Evolutionary conservation across 2,329 filamentous ascomycete genomes (phyloP), one percentile per base, ranked within the genome.

Genomic region (Colletotrichum simmondsii): DNA sequence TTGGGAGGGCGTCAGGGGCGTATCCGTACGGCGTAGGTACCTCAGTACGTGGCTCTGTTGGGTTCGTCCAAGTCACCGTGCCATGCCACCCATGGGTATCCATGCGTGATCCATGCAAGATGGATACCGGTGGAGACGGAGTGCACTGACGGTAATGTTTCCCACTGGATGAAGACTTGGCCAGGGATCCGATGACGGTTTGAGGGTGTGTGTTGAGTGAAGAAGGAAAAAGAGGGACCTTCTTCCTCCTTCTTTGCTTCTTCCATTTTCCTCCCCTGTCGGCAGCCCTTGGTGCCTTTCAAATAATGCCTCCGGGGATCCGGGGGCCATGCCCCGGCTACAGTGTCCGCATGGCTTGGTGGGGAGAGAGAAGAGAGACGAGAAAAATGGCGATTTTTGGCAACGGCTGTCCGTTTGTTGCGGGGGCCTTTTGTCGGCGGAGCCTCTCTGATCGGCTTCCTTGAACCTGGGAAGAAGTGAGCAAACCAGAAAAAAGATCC

Each of bases 281-380:
- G 22, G 10, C 14, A n/a, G 22, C 52, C 52, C 52, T 54, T n/a
- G 22, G 4, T 10, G 14, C 35, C n/a, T 14, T 26, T 54, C 24
- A 24, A 46, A 46, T 46, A 16, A 30, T 56, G 37, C 53, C 30
- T 72, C 52, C 69, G 69, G 69, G 58, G 58, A 68, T 52, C 65
- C 64, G 69, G 69, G 30, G 62, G 30, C 52, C 65, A 64, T 64
- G 69, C 65, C 70, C 70, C 59, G 65, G 65, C 58, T 56, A 46
- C 69, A 30, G 58, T 53, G 56, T 26, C n/a, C 61, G 52, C 66
- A 69, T 64, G 60, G 28, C 19, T n/a, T n/a, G 26, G 35, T 63
- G 52, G 59, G 28, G 67, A 66, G 53, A 53, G 28, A 22, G 35
- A 58, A 24, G 28, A 62, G 53, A 65, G 42, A 35, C 42, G 32